phyloP scores from a whole-genome alignment of 2,329 filamentous ascomycete species.

The Penicillium thymicola region DNA sequence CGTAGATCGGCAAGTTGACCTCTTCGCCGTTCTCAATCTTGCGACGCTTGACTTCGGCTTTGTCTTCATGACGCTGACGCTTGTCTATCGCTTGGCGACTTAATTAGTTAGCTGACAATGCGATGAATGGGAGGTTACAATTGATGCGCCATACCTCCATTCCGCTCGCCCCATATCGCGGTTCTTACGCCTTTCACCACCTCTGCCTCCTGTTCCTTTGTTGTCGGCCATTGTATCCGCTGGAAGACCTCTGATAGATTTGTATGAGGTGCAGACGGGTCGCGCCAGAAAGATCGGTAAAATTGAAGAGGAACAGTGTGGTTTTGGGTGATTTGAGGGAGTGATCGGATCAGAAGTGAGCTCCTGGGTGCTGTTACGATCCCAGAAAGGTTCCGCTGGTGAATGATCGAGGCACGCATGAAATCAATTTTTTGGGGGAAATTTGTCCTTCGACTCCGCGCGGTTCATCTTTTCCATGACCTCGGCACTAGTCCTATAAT shows the following conservation, averaged over 20 bases:
- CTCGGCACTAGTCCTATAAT: conserved; percentile 2
- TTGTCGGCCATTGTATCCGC: conserved; percentile 34
- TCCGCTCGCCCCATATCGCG: conserved; percentile 65
- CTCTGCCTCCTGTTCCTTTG: conserved; percentile 31
- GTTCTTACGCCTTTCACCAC: conserved; percentile 54
- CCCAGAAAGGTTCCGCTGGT: conserved; percentile 17
- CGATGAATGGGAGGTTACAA: conserved; percentile 2
- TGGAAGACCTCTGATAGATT: conserved; percentile 20
- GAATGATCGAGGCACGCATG: conserved; percentile 17
- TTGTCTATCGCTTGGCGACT: conserved; percentile 53
- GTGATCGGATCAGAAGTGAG: background rate
- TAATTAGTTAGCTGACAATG: conserved; percentile 47
- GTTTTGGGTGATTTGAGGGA: background rate
- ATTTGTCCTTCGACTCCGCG: conserved; percentile 6
- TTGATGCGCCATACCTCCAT: conserved; percentile 54
- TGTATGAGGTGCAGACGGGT: conserved; percentile 5
- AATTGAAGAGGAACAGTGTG: background rate
- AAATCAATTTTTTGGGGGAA: conserved; percentile 8
- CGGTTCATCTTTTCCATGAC: conserved; percentile 6
- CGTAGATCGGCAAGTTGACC: conserved; percentile 49
- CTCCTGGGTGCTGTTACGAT: background rate
- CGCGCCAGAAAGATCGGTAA: background rate
- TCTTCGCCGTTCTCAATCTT: conserved; percentile 49
- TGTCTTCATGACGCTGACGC: conserved; percentile 50
- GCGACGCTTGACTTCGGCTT: conserved; percentile 55